Conservation (phyloP, 345 rosid species). For the Limnanthes douglasii region DNA sequence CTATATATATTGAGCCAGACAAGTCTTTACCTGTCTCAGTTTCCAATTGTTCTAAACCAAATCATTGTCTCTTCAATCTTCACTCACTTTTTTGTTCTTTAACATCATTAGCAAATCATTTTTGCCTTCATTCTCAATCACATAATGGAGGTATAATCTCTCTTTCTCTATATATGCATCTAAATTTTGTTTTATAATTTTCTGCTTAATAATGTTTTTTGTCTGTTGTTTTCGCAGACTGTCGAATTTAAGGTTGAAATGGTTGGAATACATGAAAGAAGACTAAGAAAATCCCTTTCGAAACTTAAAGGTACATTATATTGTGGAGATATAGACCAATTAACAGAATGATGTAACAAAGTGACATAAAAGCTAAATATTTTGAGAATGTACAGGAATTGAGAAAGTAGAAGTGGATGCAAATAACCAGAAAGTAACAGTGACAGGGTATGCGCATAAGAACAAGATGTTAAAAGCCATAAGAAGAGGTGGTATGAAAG, state of each 20-base stretch:
- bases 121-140: no score
- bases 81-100: no score
- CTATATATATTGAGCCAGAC: no score
- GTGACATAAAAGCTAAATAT: background rate
- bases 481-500: conserved; percentile 26
- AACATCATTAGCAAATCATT: no score
- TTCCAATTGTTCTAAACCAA: no score
- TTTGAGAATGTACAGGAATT: conserved; percentile 13
- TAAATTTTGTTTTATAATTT: no score
- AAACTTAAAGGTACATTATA: conserved; percentile 18
- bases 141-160: no score
- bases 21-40: no score
- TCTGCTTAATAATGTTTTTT: no score
- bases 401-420: conserved; percentile 41
- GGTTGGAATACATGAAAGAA: conserved; percentile 35
- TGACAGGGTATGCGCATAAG: conserved; percentile 23
- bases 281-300: conserved; percentile 25
- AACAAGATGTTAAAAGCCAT: conserved; percentile 28
- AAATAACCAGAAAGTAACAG: conserved; percentile 21
- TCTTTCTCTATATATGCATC: no score
- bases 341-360: background rate
- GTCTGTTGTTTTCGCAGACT: conserved; percentile 13
- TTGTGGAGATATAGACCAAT: background rate
- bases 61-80: no score
- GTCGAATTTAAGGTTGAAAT: conserved; percentile 33